These are phyloP conservation scores for Debaryomyces prosopidis DNA, from an alignment of 805 yeast species.

Conservation along the genomic window DNA sequence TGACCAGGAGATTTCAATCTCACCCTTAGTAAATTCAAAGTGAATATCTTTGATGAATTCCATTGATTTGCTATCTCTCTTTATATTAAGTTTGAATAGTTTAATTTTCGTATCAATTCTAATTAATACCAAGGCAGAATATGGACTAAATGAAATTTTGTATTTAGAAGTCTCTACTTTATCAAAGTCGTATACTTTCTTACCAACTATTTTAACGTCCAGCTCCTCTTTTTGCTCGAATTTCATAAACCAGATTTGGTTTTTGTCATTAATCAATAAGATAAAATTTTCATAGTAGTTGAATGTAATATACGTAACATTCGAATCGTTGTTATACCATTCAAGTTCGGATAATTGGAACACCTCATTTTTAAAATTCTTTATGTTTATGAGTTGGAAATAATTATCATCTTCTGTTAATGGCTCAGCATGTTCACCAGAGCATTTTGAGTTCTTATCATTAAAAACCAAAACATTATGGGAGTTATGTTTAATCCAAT, in stretches of 20 bases:
- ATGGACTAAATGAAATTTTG: conserved; percentile 23
- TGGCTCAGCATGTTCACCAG: background rate
- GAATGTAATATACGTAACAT: conserved; percentile 22
- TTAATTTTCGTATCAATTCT: conserved; percentile 6
- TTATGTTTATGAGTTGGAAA: conserved; percentile 36
- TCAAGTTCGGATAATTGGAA: conserved; percentile 23
- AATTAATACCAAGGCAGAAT: conserved; percentile 18
- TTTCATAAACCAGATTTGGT: conserved; percentile 25
- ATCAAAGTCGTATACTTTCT: conserved; percentile 8
- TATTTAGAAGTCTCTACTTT: background rate
- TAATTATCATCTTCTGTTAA: conserved; percentile 7
- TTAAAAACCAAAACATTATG: conserved; percentile 37
- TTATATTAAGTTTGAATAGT: conserved; percentile 10
- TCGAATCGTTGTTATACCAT: conserved; percentile 25
- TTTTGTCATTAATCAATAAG: conserved; percentile 25
- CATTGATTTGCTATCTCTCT: conserved; percentile 7
- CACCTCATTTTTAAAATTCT: conserved; percentile 28
- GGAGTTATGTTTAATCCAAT: conserved; percentile 41
- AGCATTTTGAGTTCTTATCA: conserved; percentile 13
- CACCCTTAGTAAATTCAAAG: background rate
- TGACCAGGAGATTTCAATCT: conserved; percentile 27
- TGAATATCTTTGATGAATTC: conserved; percentile 12
- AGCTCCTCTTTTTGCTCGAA: conserved; percentile 4
- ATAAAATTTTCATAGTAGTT: conserved; percentile 26
- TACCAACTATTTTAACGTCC: conserved; percentile 11